Evolutionary conservation across 345 rosid species (phyloP).

Genomic region (Bruguiera gymnorhiza): DNA sequence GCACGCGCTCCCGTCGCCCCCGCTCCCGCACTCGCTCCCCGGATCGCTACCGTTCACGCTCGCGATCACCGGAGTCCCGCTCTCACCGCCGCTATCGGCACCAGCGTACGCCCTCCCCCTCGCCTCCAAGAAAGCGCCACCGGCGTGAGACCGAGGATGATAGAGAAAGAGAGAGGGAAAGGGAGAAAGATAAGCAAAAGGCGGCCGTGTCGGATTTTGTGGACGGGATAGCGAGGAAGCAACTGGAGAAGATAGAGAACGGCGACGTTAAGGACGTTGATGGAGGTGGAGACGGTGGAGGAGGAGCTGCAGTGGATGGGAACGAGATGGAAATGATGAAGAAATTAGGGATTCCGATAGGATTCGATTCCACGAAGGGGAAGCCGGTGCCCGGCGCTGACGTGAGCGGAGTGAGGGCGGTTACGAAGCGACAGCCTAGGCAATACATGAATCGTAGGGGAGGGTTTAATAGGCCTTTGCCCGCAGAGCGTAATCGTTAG

Average conservation of each 20-base stretch:
- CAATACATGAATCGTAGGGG: constrained; percentile 97
- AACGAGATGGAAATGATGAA: constrained; percentile 88
- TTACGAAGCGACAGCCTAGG: constrained; percentile 80
- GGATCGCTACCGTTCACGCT: constrained; percentile 45
- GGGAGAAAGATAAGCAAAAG: constrained; percentile 40
- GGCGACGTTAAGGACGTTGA: constrained; percentile 12
- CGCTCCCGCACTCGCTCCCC: constrained; percentile 59
- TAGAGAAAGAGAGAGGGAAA: constrained; percentile 37
- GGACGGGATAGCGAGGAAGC: constrained; percentile 59
- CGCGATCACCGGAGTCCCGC: constrained; percentile 59
- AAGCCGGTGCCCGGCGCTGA: constrained; percentile 84
- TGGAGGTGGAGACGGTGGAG: constrained; percentile 8
- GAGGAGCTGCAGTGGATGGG: constrained; percentile 30
- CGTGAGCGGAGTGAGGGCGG: constrained; percentile 73
- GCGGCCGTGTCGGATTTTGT: constrained; percentile 46
- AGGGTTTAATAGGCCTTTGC: constrained; percentile 89
- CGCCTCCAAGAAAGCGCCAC: constrained; percentile 51
- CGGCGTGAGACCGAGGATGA: constrained; percentile 45
- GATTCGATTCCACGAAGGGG: constrained; percentile 92
- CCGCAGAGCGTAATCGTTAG: constrained; percentile 72
- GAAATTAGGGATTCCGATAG: constrained; percentile 84
- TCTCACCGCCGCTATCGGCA: constrained; percentile 48
- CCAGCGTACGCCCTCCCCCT: constrained; percentile 58
- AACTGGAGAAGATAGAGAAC: constrained; percentile 39
- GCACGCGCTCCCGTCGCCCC: constrained; percentile 37